Conservation (phyloP, 495 filamentous ascomycete species). For the Rhypophila decipiens region DNA sequence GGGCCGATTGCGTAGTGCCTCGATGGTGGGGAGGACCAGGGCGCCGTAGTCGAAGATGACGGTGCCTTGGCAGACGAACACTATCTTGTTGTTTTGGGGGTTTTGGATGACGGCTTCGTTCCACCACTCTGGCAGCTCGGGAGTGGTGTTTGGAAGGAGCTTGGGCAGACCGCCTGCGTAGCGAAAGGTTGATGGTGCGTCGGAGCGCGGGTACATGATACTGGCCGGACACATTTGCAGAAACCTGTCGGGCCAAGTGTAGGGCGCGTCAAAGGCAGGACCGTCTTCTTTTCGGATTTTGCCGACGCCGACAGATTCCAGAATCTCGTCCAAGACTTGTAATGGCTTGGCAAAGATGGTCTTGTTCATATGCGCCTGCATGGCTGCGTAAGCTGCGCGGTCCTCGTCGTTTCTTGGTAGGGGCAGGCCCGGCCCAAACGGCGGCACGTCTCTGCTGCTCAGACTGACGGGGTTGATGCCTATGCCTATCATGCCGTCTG, state of each 20-base stretch:
- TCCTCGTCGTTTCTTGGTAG: not conserved
- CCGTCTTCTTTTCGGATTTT: not conserved
- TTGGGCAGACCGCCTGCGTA: not conserved
- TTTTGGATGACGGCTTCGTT: not conserved
- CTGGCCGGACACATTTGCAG: not conserved
- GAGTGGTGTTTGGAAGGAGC: not conserved
- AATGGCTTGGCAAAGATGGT: not conserved
- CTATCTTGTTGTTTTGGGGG: not conserved
- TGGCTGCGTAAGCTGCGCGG: not conserved
- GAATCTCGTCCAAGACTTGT: not conserved
- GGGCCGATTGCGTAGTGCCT: not conserved
- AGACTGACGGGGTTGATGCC: not conserved
- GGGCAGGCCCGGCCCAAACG: not conserved
- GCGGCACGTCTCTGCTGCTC: not conserved
- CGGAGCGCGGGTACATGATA: not conserved
- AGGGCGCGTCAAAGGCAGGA: not conserved
- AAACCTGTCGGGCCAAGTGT: not conserved
- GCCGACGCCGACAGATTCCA: not conserved
- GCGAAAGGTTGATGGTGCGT: not conserved
- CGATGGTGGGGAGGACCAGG: not conserved
- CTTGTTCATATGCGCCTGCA: not conserved
- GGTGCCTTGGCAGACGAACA: not conserved
- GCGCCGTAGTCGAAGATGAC: not conserved
- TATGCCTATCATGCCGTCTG: not conserved
- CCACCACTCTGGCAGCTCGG: not conserved